Evolutionary conservation across 176 grass and related monocot genomes (phyloP), one percentile per base, ranked within the genome.

Genomic region (Carex kokanica): DNA sequence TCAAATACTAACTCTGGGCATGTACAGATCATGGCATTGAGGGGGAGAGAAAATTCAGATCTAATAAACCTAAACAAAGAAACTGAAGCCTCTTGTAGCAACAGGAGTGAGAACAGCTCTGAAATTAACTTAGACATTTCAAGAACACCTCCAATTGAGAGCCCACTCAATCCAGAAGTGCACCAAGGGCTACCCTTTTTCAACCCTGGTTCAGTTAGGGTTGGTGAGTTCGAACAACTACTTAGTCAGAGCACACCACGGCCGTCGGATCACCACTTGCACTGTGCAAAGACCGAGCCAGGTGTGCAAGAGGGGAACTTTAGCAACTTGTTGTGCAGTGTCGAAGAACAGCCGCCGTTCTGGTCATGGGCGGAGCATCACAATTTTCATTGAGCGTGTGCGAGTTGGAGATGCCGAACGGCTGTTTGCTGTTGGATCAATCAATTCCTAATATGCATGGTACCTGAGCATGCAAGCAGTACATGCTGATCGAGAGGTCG

Each of bases 51-150:
- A 41, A 88, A 83, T 4, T 93, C 91, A 12, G 94, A 97, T 78
- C 84, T 93, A 52, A 97, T 97, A 72, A 97, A 97, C 84, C 94
- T 97, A 16, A 97, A 97, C 86, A 97, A 97, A 88, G 94, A 97
- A 88, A 97, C 94, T 18, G 94, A 97, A 85, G 91, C 89, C 23
- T 97, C 94, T 23, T 93, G 91, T 85, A 97, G 94, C 89, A 97
- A 97, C 83, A 81, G 89, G 59, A 97, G 94, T 69, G 94, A 97
- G 91, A 97, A 97, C 86, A 97, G 94, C 87, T 97, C 94, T 25
- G 94, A 93, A 83, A 90, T 93, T 86, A 97, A 97, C 87, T 86
- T 97, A 64, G 94, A 93, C 85, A 90, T 85, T 81, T 93, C 94
- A 83, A 88, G 94, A 87, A 87, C 94, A 61, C 84, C 91, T 14